These are phyloP conservation scores for Crithidia thermophila DNA, from an alignment of 208 protist genomes.

Conservation along the genomic window DNA sequence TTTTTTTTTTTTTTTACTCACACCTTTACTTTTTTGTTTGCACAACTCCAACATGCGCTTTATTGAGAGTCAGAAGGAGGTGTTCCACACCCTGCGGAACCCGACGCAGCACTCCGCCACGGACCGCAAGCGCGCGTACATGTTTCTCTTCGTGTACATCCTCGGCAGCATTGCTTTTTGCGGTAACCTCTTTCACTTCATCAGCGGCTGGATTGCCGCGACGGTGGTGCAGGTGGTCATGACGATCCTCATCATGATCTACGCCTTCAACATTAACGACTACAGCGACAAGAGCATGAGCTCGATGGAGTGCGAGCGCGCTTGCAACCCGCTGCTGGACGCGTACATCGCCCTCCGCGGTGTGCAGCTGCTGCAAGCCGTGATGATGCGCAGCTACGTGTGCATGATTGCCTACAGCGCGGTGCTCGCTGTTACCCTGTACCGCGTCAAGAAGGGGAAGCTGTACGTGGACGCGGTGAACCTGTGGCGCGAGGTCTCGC, in stretches of 20 bases:
- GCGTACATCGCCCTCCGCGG: conserved; percentile 65
- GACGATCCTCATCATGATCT: conserved; percentile 72
- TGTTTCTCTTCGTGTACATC: conserved; percentile 79
- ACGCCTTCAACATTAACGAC: conserved; percentile 82
- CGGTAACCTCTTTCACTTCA: conserved; percentile 69
- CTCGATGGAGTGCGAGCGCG: conserved; percentile 82
- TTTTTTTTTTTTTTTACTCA: conserved; percentile 19
- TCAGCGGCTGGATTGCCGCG: conserved; percentile 74
- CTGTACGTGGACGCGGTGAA: conserved; percentile 84
- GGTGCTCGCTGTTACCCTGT: conserved; percentile 46
- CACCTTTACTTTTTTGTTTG: conserved; percentile 13
- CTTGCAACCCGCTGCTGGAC: conserved; percentile 78
- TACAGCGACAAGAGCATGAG: conserved; percentile 76
- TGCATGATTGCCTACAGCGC: conserved; percentile 39
- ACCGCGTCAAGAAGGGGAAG: conserved; percentile 46
- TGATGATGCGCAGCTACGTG: conserved; percentile 55
- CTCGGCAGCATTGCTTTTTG: conserved; percentile 55
- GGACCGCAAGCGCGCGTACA: conserved; percentile 84
- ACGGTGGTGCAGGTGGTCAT: conserved; percentile 68
- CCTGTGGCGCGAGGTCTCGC: conserved; percentile 69
- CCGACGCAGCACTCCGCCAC: conserved; percentile 66
- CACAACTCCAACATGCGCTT: conserved; percentile 54
- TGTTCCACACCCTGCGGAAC: conserved; percentile 65
- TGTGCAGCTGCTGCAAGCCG: conserved; percentile 63
- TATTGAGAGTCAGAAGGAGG: conserved; percentile 72